Conservation (phyloP, 768 basidiomycete genomes). For the Saitozyma sp. region DNA sequence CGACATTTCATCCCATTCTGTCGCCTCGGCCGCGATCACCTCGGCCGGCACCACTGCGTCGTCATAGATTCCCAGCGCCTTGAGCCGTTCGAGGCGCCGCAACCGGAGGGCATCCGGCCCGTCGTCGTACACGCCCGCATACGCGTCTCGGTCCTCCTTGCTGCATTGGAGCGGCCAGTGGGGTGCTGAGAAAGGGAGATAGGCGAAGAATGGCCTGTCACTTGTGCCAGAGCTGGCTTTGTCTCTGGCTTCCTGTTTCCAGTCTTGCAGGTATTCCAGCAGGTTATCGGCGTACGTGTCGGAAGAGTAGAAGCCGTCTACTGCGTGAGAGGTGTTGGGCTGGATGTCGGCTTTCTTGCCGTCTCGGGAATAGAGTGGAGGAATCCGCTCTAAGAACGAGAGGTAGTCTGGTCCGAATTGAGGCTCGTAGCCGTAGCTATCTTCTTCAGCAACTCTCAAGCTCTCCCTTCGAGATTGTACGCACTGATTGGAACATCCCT, state of each 20-base stretch:
- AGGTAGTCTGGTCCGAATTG: too few relatives aligned
- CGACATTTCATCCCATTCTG: slow-evolving; percentile 22
- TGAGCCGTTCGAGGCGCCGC: slow-evolving; percentile 19
- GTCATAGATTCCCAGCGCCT: slow-evolving; percentile 20
- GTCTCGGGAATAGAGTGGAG: slow-evolving; percentile 10
- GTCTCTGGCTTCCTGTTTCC: neutral
- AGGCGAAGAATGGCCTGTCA: slow-evolving; percentile 37
- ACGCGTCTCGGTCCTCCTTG: slow-evolving; percentile 18
- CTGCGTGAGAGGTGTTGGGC: slow-evolving; percentile 8
- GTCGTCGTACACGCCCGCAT: slow-evolving; percentile 28
- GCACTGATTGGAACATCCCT: too few relatives aligned
- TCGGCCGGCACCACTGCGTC: slow-evolving; percentile 10
- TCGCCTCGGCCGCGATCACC: neutral
- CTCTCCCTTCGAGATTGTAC: too few relatives aligned
- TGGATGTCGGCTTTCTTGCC: slow-evolving; percentile 4
- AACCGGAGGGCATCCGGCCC: slow-evolving; percentile 27
- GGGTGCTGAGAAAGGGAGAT: slow-evolving; percentile 35
- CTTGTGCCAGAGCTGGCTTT: neutral
- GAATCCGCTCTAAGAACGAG: neutral
- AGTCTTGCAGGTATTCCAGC: slow-evolving; percentile 3
- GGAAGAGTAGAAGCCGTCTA: slow-evolving; percentile 13
- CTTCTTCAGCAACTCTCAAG: too few relatives aligned
- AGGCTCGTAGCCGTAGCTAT: too few relatives aligned
- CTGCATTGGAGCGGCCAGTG: slow-evolving; percentile 35
- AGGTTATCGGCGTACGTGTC: slow-evolving; percentile 15